Base-by-base conservation (phyloP, 257 asterid genomes). In the Nicotiana knightiana region DNA sequence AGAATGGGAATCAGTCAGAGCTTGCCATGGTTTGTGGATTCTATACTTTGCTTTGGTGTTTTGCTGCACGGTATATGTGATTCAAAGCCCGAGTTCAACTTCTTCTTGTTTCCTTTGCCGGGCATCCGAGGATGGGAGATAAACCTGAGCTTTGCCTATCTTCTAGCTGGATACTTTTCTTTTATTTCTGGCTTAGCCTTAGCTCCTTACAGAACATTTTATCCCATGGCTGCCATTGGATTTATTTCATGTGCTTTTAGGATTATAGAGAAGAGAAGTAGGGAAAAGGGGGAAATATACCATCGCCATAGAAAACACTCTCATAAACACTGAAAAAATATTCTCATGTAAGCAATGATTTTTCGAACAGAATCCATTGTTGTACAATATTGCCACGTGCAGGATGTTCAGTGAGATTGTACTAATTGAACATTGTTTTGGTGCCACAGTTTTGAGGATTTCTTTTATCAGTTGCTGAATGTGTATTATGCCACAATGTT, bases 11-110 rank as follows among this genome's bases (percentile, higher is more conserved):
- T 71, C n/a, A 88, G 91, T n/a, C 91, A 89, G 62, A 93, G 86
- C 86, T 88, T 88, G 85, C 98, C 98, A 0, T 89, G 93, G 91
- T 85, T 92, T 79, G 89, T 89, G 93, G 99, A 96, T 84, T 94
- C 95, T 28, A 62, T 88, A 39, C 93, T 96, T 58, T 89, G 97
- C 87, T 77, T 83, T 30, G 98, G 98, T 59, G 91, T 94, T 53
- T 81, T 94, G 89, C 90, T 96, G 78, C 97, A 96, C 75, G 99
- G 98, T 28, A 67, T 90, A 53, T 93, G 94, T 33, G 92, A 92
- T 85, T 87, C 95, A 61, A 90, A 90, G 87, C 97, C 97, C 1
- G 97, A 91, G 87, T 91, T 89, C 89, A 92, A 93, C 83, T 92
- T 93, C 89, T 89, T 91, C 85, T 76, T 90, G 75, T 86, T 92